Percentiles rank a stretch among this genome's conserved stretches.
Evolutionary conservation across 1,284 basidiomycete genomes (phyloP).

Genomic region (Mixia osmundae): DNA sequence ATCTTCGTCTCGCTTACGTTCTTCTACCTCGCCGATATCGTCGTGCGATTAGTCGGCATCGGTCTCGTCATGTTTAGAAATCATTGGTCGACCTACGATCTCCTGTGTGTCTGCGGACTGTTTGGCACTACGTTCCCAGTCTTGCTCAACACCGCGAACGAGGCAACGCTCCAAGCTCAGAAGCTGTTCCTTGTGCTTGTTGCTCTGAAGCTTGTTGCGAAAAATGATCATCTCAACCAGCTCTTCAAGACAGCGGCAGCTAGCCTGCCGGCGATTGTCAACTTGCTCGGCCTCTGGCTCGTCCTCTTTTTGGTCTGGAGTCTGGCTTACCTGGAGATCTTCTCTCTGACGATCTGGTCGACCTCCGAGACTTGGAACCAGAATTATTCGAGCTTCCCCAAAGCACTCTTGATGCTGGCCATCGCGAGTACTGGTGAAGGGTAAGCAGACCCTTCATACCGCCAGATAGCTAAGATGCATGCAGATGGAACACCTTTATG

Average conservation of each 20-base stretch:
- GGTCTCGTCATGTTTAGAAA: constrained; percentile 61
- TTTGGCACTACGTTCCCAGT: constrained; percentile 62
- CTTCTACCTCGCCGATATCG: constrained; percentile 54
- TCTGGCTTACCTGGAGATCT: constrained; percentile 75
- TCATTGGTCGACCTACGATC: constrained; percentile 79
- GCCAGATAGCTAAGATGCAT: constrained; percentile 18
- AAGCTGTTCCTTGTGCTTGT: constrained; percentile 87
- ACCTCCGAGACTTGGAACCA: constrained; percentile 40
- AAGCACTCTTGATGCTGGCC: constrained; percentile 57
- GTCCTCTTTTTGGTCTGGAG: constrained; percentile 80
- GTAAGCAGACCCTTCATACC: constrained; percentile 15
- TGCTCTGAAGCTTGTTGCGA: constrained; percentile 80
- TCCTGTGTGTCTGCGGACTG: constrained; percentile 57
- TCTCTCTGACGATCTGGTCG: constrained; percentile 73
- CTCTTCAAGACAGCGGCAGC: constrained; percentile 91
- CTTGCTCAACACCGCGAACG: constrained; percentile 26
- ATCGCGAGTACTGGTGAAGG: constrained; percentile 33
- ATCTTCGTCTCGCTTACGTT: constrained; percentile 53
- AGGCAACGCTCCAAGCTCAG: constrained; percentile 40
- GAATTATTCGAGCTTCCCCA: constrained; percentile 57
- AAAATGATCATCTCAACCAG: constrained; percentile 71
- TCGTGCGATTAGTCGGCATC: constrained; percentile 55
- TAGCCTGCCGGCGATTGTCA: constrained; percentile 66
- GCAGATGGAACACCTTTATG: constrained; percentile 86
- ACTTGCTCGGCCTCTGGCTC: constrained; percentile 69